Base-by-base conservation (phyloP, 345 rosid genomes). In the Dipteronia dyeriana region DNA sequence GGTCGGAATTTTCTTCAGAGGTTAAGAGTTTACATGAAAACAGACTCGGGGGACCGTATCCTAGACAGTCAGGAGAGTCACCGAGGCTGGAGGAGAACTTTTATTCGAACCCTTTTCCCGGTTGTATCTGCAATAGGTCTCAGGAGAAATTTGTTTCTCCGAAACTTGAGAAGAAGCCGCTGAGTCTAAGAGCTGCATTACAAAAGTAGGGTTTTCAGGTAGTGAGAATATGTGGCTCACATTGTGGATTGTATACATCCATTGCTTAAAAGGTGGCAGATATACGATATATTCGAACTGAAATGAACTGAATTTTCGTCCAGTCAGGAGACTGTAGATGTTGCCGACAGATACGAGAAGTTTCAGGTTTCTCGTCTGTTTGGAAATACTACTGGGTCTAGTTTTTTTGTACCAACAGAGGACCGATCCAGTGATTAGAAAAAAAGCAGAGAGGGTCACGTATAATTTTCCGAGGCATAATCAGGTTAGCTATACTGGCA, bases 81-180 rank as follows among this genome's bases (percentile, higher is more conserved):
- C 97, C 98, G 1, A 85, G 98, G 83, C 74, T 87, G 41, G 98
- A 95, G 85, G 99, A 95, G 87, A 93, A 90, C 69, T 95, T 95
- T 66, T 93, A 88, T 78, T 94, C 98, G 22, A 95, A 95, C 75
- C 98, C 99, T 61, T 79, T 89, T 72, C 98, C 99, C 1, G 99
- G 93, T 11, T 95, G 99, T 80, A 71, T 95, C 74, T 95, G 98
- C 76, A 82, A 82, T 80, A 88, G 71, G 74, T 71, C 86, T 71
- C 83, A 65, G 74, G 84, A 79, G 78, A 75, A 66, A 49, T 60
- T 64, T 23, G 73, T 22, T 9, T 67, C 38, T 31, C 76, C 69
- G 66, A 87, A 82, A 1, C 71, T 76, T n/a, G 81, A 86, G 38
- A 80, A 78, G 62, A 83, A 82, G 65, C 76, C 68, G 61, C 76